phyloP scores from a whole-genome alignment of 305 asterid species.

The Fraxinus angustifolia region DNA sequence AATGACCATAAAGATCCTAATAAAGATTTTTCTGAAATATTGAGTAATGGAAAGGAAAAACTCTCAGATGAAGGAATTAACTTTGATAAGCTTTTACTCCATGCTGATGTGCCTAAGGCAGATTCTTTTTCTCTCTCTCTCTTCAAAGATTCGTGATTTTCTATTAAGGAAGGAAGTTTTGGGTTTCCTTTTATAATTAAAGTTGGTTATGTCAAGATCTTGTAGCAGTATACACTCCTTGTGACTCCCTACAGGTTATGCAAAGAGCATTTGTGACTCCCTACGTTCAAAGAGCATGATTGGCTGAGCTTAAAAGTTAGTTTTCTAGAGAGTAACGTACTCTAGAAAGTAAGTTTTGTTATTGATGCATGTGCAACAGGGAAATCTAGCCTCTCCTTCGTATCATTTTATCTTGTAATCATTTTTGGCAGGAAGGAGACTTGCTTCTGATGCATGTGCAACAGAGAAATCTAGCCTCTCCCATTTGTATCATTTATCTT shows the following conservation, averaged over 20 bases:
- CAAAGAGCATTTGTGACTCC: not conserved
- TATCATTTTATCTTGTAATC: not conserved
- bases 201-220: not conserved
- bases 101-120: constrained; percentile 64
- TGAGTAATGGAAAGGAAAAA: constrained; percentile 31
- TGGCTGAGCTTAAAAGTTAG: not conserved
- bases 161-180: not conserved
- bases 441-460: constrained; percentile 1
- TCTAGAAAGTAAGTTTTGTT: not conserved
- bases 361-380: not conserved
- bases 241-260: not conserved
- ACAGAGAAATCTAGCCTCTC: not conserved
- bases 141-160: not conserved
- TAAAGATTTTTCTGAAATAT: constrained; percentile 34
- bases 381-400: not conserved
- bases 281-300: not conserved
- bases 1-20: constrained; percentile 35
- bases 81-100: constrained; percentile 68
- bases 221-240: not conserved
- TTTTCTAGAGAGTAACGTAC: not conserved
- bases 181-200: not conserved
- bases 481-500: not conserved
- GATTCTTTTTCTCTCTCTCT: constrained; percentile 8
- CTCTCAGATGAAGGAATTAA: constrained; percentile 34
- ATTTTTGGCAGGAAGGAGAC: constrained; percentile 69